Evolutionary conservation across 2,329 filamentous ascomycete genomes (phyloP).

Genomic region (Dothideomycetidae sp.): DNA sequence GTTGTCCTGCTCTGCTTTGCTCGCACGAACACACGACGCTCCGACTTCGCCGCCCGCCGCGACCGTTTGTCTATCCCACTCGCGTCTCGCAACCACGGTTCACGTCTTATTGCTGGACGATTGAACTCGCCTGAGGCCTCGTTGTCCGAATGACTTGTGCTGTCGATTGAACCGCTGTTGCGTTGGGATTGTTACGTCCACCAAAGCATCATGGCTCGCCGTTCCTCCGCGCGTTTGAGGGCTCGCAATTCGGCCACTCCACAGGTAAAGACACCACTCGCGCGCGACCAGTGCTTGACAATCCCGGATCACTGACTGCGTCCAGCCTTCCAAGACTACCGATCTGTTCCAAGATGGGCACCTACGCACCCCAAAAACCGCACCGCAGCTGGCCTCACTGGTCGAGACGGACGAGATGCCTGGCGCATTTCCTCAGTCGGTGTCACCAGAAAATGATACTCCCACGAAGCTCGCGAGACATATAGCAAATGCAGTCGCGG

Average conservation of each 20-base stretch:
- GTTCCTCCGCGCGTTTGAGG: slow-evolving; percentile 21
- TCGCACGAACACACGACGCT: too few relatives aligned
- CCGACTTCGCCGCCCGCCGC: too few relatives aligned
- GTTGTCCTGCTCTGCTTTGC: too few relatives aligned
- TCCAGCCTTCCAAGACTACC: slow-evolving; percentile 17
- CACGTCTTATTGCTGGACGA: too few relatives aligned
- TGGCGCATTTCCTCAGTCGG: slow-evolving; percentile 21
- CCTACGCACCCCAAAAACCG: slow-evolving; percentile 19
- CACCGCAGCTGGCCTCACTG: slow-evolving; percentile 30
- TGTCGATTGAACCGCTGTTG: too few relatives aligned
- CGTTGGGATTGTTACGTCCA: background rate
- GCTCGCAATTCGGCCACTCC: slow-evolving; percentile 18
- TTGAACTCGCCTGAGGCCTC: too few relatives aligned
- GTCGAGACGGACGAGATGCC: slow-evolving; percentile 31
- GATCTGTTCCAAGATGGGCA: slow-evolving; percentile 22
- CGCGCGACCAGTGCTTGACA: background rate
- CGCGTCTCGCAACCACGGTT: too few relatives aligned
- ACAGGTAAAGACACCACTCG: slow-evolving; percentile 10
- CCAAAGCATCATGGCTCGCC: slow-evolving; percentile 19
- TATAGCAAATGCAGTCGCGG: slow-evolving; percentile 8
- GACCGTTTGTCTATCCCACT: too few relatives aligned
- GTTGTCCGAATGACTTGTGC: too few relatives aligned
- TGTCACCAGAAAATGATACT: slow-evolving; percentile 12
- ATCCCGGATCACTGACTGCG: background rate
- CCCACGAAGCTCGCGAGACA: slow-evolving; percentile 13